Base-by-base conservation (phyloP, 257 asterid species). In the Solanum clarkiae region DNA sequence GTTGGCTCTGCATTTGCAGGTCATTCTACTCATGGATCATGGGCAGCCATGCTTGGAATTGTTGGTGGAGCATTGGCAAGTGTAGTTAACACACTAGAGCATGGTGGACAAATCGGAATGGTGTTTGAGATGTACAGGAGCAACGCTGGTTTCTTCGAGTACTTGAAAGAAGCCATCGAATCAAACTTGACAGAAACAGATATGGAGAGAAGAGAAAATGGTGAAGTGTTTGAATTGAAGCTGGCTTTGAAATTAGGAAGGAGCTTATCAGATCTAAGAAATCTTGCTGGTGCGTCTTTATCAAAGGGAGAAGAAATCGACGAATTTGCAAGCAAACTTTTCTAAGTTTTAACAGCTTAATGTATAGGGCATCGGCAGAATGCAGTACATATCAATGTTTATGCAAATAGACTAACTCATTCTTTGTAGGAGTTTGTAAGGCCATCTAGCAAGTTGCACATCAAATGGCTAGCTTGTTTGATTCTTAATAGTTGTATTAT, bases 51-150 rank as follows among this genome's bases (percentile, higher is more conserved):
- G 51, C 36, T 89, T 13, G 98, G 92, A 18, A 90, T 91, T 4
- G 85, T 80, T 1, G 93, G 91, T 0, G 98, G 98, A 0, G 97
- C 96, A 44, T 72, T 94, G 86, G 98, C 97, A 12, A 91, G 89
- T 8, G 92, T 86, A 26, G 94, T 93, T 86, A 95, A 91, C 90
- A 80, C 93, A 49, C 4, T 93, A 4, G 95, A 94, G 65, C 98
- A 95, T 81, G 98, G 98, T 0, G 94, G 91, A 24, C 97, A 94
- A 75, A 92, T 92, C 15, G 98, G 98, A 9, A 95, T 94, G 98
- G 94, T 93, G 91, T 91, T 92, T 15, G 98, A 95, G 77, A 93
- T 92, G 97, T 95, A 95, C 68, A 80, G 98, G 54, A 85, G 92
- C 89, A 92, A 92, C 4, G 97, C 98, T 0, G 97, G 98, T 17